phyloP scores from a whole-genome alignment of 2,329 filamentous ascomycete species.

The Colletotrichum orbiculare region DNA sequence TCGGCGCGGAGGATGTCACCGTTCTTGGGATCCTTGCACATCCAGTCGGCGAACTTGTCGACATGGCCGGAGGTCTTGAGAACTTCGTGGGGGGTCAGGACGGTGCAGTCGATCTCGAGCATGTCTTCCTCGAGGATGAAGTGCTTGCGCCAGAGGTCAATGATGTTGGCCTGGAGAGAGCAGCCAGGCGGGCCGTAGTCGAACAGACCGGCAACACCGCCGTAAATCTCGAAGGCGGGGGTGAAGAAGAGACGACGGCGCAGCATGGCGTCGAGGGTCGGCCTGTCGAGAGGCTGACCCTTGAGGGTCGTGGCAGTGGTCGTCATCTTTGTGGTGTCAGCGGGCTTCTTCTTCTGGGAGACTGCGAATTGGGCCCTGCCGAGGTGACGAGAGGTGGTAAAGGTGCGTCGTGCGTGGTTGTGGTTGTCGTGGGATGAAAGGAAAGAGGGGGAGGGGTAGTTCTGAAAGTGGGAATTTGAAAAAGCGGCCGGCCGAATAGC shows the following conservation, averaged over 20 bases:
- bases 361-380: conserved; percentile 29
- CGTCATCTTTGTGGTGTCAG: conserved; percentile 52
- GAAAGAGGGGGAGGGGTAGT: conserved; percentile 36
- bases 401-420: conserved; percentile 21
- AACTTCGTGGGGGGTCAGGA: conserved; percentile 91
- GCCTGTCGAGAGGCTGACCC: conserved; percentile 89
- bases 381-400: conserved; percentile 31
- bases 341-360: conserved; percentile 19
- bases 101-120: conserved; percentile 94
- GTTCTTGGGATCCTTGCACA: conserved; percentile 98
- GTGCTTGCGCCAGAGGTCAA: conserved; percentile 92
- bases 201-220: conserved; percentile 87
- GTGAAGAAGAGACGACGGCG: conserved; percentile 94
- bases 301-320: conserved; percentile 78
- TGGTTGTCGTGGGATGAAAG: conserved; percentile 18
- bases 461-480: conserved; percentile 30
- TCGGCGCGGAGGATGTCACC: conserved; percentile 97
- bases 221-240: conserved; percentile 95
- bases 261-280: conserved; percentile 84
- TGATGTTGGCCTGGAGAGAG: conserved; percentile 85
- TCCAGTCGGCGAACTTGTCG: conserved; percentile 98
- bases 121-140: conserved; percentile 95
- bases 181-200: conserved; percentile 94
- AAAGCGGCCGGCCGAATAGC: conserved; percentile 37
- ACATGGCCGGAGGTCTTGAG: conserved; percentile 97